These are phyloP conservation scores for Acanthamoeba rhysodes DNA, from an alignment of 208 protist genomes.

Conservation along the genomic window DNA sequence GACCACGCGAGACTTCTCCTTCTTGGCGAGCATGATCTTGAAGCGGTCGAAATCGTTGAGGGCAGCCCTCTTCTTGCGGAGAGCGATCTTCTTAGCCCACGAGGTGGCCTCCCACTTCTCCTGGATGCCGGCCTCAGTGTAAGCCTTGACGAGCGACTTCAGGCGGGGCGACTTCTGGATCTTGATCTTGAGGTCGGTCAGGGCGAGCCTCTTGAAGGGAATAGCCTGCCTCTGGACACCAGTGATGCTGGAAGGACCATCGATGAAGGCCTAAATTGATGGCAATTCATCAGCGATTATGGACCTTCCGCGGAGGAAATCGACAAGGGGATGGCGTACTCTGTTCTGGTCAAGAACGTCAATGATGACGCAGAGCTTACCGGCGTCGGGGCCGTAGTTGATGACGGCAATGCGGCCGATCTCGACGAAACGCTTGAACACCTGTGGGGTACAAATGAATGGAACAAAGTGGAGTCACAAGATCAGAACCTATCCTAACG, in stretches of 20 bases:
- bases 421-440: slow-evolving; percentile 83
- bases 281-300: no score
- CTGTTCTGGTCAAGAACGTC: slow-evolving; percentile 85
- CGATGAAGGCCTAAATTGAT: slow-evolving; percentile 78
- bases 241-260: slow-evolving; percentile 79
- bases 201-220: slow-evolving; percentile 78
- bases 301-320: neutral
- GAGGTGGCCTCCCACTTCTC: slow-evolving; percentile 79
- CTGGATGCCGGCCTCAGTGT: slow-evolving; percentile 54
- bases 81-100: slow-evolving; percentile 79
- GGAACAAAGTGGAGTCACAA: neutral
- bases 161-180: slow-evolving; percentile 59
- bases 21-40: slow-evolving; percentile 80
- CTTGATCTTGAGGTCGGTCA: slow-evolving; percentile 80
- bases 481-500: no score
- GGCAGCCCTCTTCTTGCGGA: slow-evolving; percentile 71
- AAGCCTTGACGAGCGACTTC: slow-evolving; percentile 43
- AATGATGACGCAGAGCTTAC: slow-evolving; percentile 81
- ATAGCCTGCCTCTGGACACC: slow-evolving; percentile 82
- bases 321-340: neutral
- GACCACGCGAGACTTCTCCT: slow-evolving; percentile 69
- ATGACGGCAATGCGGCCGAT: slow-evolving; percentile 85
- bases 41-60: slow-evolving; percentile 85
- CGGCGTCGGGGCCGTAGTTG: slow-evolving; percentile 79
- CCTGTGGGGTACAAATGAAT: neutral